These are phyloP conservation scores for Striga asiatica DNA, from an alignment of 257 asterid species.

Conservation along the genomic window DNA sequence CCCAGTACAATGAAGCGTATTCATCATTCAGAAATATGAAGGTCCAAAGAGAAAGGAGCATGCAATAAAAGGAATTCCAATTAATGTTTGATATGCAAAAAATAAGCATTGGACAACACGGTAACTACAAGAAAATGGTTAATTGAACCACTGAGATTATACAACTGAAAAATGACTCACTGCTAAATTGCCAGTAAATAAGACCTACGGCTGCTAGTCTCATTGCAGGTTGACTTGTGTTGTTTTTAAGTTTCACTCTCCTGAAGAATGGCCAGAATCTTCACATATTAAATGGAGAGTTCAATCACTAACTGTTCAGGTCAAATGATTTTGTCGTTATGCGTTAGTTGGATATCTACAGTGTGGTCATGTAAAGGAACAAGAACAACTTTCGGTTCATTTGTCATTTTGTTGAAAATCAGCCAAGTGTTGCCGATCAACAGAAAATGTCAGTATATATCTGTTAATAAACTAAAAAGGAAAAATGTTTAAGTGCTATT, in stretches of 20 bases:
- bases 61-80: not conserved
- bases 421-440: not conserved
- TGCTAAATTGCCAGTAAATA: not conserved
- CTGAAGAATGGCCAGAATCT: not conserved
- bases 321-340: not conserved
- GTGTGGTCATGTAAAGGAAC: not conserved
- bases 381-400: not conserved
- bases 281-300: not conserved
- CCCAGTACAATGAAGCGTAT: not conserved
- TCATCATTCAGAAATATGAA: not conserved
- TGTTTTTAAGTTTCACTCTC: not conserved
- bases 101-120: not conserved
- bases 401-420: not conserved
- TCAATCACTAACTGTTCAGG: not conserved
- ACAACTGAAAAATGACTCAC: slow-evolving; percentile 3
- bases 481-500: not conserved
- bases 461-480: not conserved
- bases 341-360: not conserved
- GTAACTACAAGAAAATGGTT: not conserved
- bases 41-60: not conserved
- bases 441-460: slow-evolving; percentile 4
- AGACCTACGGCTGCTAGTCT: not conserved
- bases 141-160: not conserved
- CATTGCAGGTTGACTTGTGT: not conserved
- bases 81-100: not conserved